phyloP scores from a whole-genome alignment of 108 stramenopile species.

The Mayamaea pseudoterrestris region DNA sequence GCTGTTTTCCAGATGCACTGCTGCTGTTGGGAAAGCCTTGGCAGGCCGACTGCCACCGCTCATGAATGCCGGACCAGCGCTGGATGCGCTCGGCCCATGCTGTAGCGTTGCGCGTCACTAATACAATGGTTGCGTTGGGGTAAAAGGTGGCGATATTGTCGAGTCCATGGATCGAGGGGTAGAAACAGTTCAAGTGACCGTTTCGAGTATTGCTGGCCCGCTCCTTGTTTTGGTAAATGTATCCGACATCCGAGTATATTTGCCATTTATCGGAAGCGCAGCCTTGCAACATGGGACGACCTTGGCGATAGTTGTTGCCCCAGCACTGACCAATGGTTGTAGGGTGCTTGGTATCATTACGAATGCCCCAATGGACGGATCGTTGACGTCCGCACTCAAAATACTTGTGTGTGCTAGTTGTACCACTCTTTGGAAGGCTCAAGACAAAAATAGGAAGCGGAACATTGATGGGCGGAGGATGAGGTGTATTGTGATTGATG shows the following conservation, averaged over 20 bases:
- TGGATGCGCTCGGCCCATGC: conserved; percentile 4
- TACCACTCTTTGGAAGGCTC: conserved; percentile 6
- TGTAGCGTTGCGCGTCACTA: conserved; percentile 3
- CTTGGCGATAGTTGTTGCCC: neutral
- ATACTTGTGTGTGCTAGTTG: conserved; percentile 5
- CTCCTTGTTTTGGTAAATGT: neutral
- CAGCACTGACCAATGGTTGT: neutral
- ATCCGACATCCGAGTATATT: neutral
- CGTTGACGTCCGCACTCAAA: conserved; percentile 13
- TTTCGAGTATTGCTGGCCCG: neutral
- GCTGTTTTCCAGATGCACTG: neutral
- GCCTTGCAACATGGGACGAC: no score
- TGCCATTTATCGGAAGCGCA: no score
- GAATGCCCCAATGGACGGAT: neutral
- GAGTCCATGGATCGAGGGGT: conserved; percentile 6
- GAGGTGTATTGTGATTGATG: no score
- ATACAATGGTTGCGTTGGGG: conserved; percentile 7
- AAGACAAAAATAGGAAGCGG: conserved; percentile 9
- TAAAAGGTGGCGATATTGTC: conserved; percentile 6
- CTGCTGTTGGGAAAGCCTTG: neutral
- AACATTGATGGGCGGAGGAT: conserved; percentile 7
- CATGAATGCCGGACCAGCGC: conserved; percentile 4
- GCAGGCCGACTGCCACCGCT: conserved; percentile 2
- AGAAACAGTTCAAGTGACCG: conserved; percentile 1
- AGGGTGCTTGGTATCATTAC: neutral